phyloP scores from a whole-genome alignment of 805 yeast species.

The Kazachstania psychrophila region DNA sequence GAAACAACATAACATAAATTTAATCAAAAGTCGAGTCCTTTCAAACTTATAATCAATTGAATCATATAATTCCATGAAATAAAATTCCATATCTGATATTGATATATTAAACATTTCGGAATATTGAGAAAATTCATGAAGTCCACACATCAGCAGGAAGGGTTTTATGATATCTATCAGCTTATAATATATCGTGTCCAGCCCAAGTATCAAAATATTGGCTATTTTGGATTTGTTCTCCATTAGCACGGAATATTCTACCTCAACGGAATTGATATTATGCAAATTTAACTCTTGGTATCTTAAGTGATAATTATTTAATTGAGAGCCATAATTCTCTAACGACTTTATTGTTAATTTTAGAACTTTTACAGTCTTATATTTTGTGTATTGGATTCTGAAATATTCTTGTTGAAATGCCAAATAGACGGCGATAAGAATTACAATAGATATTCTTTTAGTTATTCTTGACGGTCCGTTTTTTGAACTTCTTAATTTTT shows the following conservation, averaged over 20 bases:
- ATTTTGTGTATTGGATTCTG: slow-evolving; percentile 13
- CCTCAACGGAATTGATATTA: no score
- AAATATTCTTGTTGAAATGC: slow-evolving; percentile 20
- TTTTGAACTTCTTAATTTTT: background rate
- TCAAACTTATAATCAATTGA: slow-evolving; percentile 27
- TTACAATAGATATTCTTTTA: background rate
- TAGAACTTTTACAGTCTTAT: slow-evolving; percentile 12
- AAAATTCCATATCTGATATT: slow-evolving; percentile 24
- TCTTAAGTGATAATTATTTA: slow-evolving; percentile 21
- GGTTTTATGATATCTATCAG: slow-evolving; percentile 21
- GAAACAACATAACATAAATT: slow-evolving; percentile 37
- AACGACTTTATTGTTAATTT: slow-evolving; percentile 11
- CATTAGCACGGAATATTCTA: no score
- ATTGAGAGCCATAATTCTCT: slow-evolving; percentile 18
- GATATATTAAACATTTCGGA: slow-evolving; percentile 37
- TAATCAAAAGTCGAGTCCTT: slow-evolving; percentile 32
- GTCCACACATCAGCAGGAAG: slow-evolving; percentile 25
- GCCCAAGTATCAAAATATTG: slow-evolving; percentile 26
- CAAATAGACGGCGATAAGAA: slow-evolving; percentile 9
- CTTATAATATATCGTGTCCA: slow-evolving; percentile 23
- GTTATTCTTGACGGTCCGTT: background rate
- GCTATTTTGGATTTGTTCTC: background rate
- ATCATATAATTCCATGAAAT: slow-evolving; percentile 11
- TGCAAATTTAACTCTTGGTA: slow-evolving; percentile 28
- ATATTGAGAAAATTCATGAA: slow-evolving; percentile 32